Evolutionary conservation across 2,329 filamentous ascomycete genomes (phyloP).

Genomic region (Talaromyces sp.): DNA sequence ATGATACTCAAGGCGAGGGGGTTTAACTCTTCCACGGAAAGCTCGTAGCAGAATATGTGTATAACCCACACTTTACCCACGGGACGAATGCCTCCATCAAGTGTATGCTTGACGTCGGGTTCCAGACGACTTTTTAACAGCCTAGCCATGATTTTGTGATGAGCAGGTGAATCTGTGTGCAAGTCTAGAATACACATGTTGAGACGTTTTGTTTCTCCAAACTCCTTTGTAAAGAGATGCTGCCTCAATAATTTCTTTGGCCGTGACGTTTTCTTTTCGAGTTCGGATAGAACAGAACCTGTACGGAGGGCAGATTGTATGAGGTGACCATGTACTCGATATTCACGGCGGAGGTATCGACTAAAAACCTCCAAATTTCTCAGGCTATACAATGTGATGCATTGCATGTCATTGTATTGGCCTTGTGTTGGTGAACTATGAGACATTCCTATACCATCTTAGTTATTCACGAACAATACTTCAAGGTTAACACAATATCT

Average conservation of each 20-base stretch:
- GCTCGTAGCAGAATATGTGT: not conserved
- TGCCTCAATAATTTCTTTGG: not conserved
- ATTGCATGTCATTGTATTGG: not conserved
- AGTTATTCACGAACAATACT: not conserved
- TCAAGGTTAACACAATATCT: not conserved
- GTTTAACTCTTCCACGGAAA: not conserved
- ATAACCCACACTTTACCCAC: not conserved
- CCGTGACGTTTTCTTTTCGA: not conserved
- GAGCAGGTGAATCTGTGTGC: not conserved
- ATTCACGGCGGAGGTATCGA: not conserved
- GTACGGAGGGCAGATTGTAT: not conserved
- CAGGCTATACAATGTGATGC: not conserved
- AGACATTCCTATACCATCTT: not conserved
- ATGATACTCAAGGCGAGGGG: not conserved
- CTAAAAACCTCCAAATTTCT: not conserved
- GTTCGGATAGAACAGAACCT: not conserved
- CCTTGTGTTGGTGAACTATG: not conserved
- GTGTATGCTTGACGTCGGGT: not conserved
- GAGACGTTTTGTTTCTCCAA: not conserved
- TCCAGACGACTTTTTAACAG: not conserved
- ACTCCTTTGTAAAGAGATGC: not conserved
- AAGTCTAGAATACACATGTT: not conserved
- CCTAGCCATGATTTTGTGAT: not conserved
- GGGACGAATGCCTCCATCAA: not conserved
- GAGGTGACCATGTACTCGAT: not conserved